Conservation (phyloP, 2,329 filamentous ascomycete species). For the Raffaelea ambrosiae region DNA sequence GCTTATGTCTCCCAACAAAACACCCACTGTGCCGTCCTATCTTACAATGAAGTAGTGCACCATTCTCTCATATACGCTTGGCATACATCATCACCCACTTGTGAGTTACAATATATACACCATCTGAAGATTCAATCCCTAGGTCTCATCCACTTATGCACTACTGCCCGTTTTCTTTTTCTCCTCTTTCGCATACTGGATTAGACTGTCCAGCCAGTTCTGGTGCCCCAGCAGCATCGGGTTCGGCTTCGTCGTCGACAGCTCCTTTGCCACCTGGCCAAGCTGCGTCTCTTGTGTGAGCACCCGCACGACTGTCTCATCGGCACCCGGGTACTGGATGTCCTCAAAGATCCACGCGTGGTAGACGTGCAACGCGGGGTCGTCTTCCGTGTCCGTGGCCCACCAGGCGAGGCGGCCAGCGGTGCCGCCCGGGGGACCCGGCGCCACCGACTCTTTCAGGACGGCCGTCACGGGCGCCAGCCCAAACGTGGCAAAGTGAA, state of each 20-base stretch:
- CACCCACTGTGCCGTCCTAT: no score
- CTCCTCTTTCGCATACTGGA: slow-evolving; percentile 1
- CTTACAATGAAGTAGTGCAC: no score
- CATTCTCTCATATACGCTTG: no score
- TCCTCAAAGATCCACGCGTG: slow-evolving; percentile 5
- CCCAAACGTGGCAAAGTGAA: slow-evolving; percentile 3
- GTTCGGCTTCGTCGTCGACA: slow-evolving; percentile 1
- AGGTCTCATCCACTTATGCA: background rate
- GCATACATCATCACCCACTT: no score
- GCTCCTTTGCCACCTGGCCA: background rate
- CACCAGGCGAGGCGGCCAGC: background rate
- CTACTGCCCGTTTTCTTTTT: background rate
- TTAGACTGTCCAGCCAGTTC: slow-evolving; percentile 2
- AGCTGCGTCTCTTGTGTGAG: slow-evolving; percentile 6
- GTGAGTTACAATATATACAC: no score
- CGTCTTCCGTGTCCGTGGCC: background rate
- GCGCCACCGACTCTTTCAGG: background rate
- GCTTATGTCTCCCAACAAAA: no score
- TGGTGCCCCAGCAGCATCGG: slow-evolving; percentile 2
- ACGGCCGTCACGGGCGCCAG: background rate
- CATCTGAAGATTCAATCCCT: no score
- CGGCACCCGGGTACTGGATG: background rate
- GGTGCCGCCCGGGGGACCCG: background rate
- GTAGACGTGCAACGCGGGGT: background rate
- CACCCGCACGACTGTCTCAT: background rate